Evolutionary conservation across 768 basidiomycete species (phyloP).

Genomic region (Mycena amicta): DNA sequence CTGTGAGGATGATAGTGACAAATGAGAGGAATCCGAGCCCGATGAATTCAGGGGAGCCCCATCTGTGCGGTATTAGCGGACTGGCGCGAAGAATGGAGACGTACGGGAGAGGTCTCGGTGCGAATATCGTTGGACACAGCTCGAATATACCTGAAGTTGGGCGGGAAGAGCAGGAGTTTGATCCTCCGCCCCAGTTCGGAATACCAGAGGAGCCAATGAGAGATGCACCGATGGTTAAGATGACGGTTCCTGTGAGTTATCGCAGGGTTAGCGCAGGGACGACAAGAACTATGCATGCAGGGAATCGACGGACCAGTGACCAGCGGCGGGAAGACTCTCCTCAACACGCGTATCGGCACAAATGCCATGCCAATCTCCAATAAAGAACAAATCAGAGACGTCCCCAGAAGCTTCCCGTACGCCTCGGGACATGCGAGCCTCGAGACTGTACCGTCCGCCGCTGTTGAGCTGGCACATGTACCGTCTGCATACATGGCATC

Average conservation of each 20-base stretch:
- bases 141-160: constrained; percentile 67
- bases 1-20: constrained; percentile 72
- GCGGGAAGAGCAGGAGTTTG: constrained; percentile 65
- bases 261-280: not conserved
- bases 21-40: constrained; percentile 88
- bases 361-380: constrained; percentile 82
- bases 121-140: constrained; percentile 71
- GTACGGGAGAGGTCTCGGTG: constrained; percentile 68
- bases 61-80: constrained; percentile 49
- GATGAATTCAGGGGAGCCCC: constrained; percentile 84
- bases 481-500: constrained; percentile 77
- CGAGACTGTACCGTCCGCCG: constrained; percentile 59
- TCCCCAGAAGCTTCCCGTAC: constrained; percentile 78
- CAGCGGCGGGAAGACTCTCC: constrained; percentile 76
- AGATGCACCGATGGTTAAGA: constrained; percentile 78
- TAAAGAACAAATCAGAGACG: constrained; percentile 76
- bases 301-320: constrained; percentile 73
- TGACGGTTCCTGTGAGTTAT: constrained; percentile 59
- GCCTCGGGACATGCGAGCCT: constrained; percentile 75
- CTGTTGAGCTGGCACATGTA: constrained; percentile 65
- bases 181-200: constrained; percentile 84
- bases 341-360: constrained; percentile 62
- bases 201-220: constrained; percentile 76
- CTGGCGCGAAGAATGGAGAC: constrained; percentile 20
- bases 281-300: constrained; percentile 55